Conservation (phyloP, 805 yeast species). For the Pichia gijzeniarum region DNA sequence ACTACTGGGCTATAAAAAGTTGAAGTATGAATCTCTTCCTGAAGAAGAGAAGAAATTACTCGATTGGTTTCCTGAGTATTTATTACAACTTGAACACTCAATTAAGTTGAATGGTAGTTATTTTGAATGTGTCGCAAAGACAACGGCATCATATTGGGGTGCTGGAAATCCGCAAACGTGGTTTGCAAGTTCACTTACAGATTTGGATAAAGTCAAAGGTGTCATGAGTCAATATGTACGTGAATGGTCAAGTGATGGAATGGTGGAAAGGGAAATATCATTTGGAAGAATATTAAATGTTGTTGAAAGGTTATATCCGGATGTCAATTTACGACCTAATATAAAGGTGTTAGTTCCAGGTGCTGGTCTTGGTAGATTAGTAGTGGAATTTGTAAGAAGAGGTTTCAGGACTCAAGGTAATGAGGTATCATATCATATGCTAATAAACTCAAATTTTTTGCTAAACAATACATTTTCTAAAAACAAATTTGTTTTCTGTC, state of each 20-base stretch:
- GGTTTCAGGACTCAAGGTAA: slow-evolving; percentile 65
- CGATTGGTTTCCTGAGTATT: slow-evolving; percentile 45
- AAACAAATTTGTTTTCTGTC: slow-evolving; percentile 40
- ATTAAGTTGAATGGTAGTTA: slow-evolving; percentile 41
- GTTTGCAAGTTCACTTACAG: slow-evolving; percentile 36
- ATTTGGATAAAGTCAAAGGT: slow-evolving; percentile 51
- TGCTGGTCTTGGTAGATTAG: slow-evolving; percentile 56
- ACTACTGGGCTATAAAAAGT: slow-evolving; percentile 28
- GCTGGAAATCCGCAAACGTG: slow-evolving; percentile 34
- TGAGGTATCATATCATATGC: slow-evolving; percentile 61
- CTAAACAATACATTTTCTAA: slow-evolving; percentile 40
- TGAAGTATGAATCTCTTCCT: slow-evolving; percentile 33
- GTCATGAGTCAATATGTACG: slow-evolving; percentile 50
- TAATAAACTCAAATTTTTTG: slow-evolving; percentile 47
- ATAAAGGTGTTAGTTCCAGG: slow-evolving; percentile 53
- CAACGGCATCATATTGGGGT: slow-evolving; percentile 47
- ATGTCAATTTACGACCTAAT: slow-evolving; percentile 30
- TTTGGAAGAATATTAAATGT: slow-evolving; percentile 35
- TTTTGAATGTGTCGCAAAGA: slow-evolving; percentile 35
- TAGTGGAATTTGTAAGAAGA: slow-evolving; percentile 44
- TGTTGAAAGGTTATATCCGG: slow-evolving; percentile 34
- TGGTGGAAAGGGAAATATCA: slow-evolving; percentile 35
- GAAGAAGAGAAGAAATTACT: slow-evolving; percentile 36
- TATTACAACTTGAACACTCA: slow-evolving; percentile 35
- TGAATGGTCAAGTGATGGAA: slow-evolving; percentile 58